Conservation (phyloP, 352 stramenopile species). For the Globisporangium mamillatum region DNA sequence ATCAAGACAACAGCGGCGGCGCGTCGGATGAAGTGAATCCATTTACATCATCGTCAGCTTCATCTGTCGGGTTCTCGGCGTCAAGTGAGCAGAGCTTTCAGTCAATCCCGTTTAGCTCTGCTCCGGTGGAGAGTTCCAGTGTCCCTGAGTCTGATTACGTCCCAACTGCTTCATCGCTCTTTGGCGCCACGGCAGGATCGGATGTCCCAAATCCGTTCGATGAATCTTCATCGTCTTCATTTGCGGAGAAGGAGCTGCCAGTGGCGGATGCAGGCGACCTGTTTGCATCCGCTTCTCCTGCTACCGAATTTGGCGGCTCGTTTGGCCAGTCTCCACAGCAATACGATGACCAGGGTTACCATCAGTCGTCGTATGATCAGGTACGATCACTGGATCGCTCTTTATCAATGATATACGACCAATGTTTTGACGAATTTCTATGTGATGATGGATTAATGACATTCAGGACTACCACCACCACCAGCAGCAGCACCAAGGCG, state of each 20-base stretch:
- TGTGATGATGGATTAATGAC: neutral
- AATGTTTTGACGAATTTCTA: neutral
- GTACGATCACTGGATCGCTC: slow-evolving; percentile 15
- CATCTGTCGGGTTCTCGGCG: slow-evolving; percentile 28
- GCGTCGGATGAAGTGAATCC: slow-evolving; percentile 33
- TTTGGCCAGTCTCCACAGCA: slow-evolving; percentile 29
- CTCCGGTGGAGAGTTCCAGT: slow-evolving; percentile 2
- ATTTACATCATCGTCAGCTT: slow-evolving; percentile 34
- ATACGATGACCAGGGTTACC: slow-evolving; percentile 29
- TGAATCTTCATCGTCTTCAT: slow-evolving; percentile 21
- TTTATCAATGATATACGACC: neutral
- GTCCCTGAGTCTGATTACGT: slow-evolving; percentile 16
- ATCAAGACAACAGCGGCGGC: slow-evolving; percentile 16
- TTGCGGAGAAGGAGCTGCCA: slow-evolving; percentile 45
- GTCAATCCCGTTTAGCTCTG: slow-evolving; percentile 14
- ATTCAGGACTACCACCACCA: slow-evolving; percentile 12
- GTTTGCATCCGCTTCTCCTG: slow-evolving; percentile 44
- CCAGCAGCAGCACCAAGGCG: slow-evolving; percentile 14
- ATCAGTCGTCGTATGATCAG: slow-evolving; percentile 31
- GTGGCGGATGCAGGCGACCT: slow-evolving; percentile 55
- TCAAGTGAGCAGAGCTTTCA: slow-evolving; percentile 11
- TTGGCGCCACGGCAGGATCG: slow-evolving; percentile 44
- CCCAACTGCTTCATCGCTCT: slow-evolving; percentile 54
- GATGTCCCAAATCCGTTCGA: slow-evolving; percentile 56
- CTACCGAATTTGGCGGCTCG: slow-evolving; percentile 30